phyloP scores from a whole-genome alignment of 257 asterid species.

The Henckelia pumila region DNA sequence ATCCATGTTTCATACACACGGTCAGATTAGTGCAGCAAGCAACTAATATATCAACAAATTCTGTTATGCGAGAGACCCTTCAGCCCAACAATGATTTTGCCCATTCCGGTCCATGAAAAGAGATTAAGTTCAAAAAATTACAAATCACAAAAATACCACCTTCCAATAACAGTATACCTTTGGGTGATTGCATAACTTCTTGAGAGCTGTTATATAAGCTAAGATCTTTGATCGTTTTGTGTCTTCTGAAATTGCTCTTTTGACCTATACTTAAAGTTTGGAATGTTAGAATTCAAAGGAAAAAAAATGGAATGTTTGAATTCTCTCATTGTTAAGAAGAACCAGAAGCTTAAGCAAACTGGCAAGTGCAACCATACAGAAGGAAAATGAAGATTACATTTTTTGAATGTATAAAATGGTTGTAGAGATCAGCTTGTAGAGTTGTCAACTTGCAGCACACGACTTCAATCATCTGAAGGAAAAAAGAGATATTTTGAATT shows the following conservation, averaged over 20 bases:
- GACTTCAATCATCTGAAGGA: slow-evolving; percentile 78
- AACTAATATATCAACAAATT: slow-evolving; percentile 4
- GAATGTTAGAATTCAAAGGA: slow-evolving; percentile 24
- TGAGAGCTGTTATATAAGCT: slow-evolving; percentile 90
- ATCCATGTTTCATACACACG: slow-evolving; percentile 19
- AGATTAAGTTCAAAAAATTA: slow-evolving; percentile 19
- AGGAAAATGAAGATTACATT: slow-evolving; percentile 48
- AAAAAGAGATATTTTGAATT: slow-evolving; percentile 10
- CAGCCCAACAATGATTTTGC: slow-evolving; percentile 16
- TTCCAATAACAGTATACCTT: slow-evolving; percentile 51
- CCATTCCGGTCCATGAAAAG: slow-evolving; percentile 19
- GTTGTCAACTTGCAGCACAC: slow-evolving; percentile 96
- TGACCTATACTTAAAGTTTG: slow-evolving; percentile 55
- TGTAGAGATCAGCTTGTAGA: slow-evolving; percentile 76
- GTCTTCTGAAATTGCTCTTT: slow-evolving; percentile 87
- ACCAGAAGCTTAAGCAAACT: slow-evolving; percentile 22
- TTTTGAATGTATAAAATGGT: slow-evolving; percentile 92
- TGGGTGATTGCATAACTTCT: slow-evolving; percentile 99
- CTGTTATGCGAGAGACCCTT: slow-evolving; percentile 5
- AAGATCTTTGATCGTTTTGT: slow-evolving; percentile 72
- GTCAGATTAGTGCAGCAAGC: slow-evolving; percentile 11
- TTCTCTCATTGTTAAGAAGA: slow-evolving; percentile 17
- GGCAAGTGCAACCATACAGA: slow-evolving; percentile 17
- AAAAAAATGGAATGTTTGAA: slow-evolving; percentile 22
- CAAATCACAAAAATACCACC: slow-evolving; percentile 12